These are phyloP conservation scores for Eutrema yunnanense DNA, from an alignment of 345 rosid genomes.

Conservation along the genomic window DNA sequence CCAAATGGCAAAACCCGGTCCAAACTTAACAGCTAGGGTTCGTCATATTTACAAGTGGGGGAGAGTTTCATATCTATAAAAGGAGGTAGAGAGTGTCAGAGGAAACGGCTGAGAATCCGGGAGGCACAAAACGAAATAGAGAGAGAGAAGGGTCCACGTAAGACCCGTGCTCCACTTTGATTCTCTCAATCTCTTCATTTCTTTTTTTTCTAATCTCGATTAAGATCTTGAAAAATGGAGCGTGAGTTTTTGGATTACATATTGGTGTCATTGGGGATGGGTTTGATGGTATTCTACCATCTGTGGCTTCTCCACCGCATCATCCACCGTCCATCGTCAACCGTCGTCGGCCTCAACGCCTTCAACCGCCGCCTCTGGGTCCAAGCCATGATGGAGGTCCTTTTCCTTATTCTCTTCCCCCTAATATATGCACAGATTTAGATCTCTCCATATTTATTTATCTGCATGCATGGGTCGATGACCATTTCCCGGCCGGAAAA, in stretches of 20 bases:
- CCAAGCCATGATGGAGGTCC: slow-evolving; percentile 88
- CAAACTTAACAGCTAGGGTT: slow-evolving; percentile 18
- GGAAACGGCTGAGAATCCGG: slow-evolving; percentile 1
- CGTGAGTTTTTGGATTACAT: slow-evolving; percentile 47
- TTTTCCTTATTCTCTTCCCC: background rate
- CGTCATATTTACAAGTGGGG: slow-evolving; percentile 5
- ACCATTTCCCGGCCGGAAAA: background rate
- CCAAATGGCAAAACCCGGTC: slow-evolving; percentile 15
- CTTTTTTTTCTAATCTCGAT: background rate
- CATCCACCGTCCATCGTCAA: slow-evolving; percentile 52
- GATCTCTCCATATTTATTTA: background rate
- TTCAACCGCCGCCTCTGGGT: slow-evolving; percentile 89
- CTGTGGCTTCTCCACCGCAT: slow-evolving; percentile 65
- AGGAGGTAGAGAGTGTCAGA: slow-evolving; percentile 12
- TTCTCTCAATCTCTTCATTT: slow-evolving; percentile 11
- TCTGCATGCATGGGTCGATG: slow-evolving; percentile 21
- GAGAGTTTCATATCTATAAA: slow-evolving; percentile 16
- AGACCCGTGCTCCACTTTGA: slow-evolving; percentile 32
- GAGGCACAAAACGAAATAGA: background rate
- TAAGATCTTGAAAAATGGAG: slow-evolving; percentile 30
- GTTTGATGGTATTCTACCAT: slow-evolving; percentile 53
- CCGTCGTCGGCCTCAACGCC: slow-evolving; percentile 72
- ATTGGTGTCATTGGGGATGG: slow-evolving; percentile 58
- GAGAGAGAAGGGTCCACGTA: slow-evolving; percentile 19
- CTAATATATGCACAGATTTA: background rate